Base-by-base conservation (phyloP, 148 eudicot species). In the Chenopodium quinoa region DNA sequence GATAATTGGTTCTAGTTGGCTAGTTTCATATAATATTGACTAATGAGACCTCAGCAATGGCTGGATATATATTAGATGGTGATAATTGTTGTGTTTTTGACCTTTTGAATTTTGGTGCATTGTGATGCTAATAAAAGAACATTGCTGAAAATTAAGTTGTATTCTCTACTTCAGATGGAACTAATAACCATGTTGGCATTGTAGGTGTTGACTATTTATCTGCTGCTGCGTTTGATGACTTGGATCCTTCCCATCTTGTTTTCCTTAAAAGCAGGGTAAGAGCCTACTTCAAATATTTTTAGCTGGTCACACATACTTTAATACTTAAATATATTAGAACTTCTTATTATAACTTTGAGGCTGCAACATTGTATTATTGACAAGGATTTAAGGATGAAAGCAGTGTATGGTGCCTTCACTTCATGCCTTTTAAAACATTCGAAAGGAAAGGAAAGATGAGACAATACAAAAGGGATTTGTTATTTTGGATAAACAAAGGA, bases 171-270 rank as follows among this genome's bases (percentile, higher is more conserved):
- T 23, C 4, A 3, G 2, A 2, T 9, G 27, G 23, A 20, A 71
- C 27, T 27, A 71, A 71, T 71, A 19, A 40, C 50, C 71, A 37
- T 32, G 50, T 1, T 71, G 74, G 19, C 10, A 34, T 37, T 71
- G 74, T 40, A 71, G 74, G 74, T 22, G 34, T 71, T 5, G 74
- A 95, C 88, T 95, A 95, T 84, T 87, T 91, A 84, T 93, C 97
- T 75, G 95, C 82, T 79, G 97, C 94, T 80, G 97, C 98, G 68
- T 89, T 79, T 80, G 94, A 80, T 82, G 89, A 95, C 85, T 66
- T 91, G 54, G 73, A 83, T 83, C 85, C 97, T 82, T 58, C 93
- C 78, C 98, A 95, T 88, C 91, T 85, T 71, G 91, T 91, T 82
- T 87, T 95, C 83, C 90, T 95, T 2, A 65, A 91, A 79, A 74